Percentiles rank a stretch among this genome's conserved stretches.
These are phyloP conservation scores for Acaromyces ingoldii DNA, from an alignment of 1,284 basidiomycete species.

Conservation along the genomic window DNA sequence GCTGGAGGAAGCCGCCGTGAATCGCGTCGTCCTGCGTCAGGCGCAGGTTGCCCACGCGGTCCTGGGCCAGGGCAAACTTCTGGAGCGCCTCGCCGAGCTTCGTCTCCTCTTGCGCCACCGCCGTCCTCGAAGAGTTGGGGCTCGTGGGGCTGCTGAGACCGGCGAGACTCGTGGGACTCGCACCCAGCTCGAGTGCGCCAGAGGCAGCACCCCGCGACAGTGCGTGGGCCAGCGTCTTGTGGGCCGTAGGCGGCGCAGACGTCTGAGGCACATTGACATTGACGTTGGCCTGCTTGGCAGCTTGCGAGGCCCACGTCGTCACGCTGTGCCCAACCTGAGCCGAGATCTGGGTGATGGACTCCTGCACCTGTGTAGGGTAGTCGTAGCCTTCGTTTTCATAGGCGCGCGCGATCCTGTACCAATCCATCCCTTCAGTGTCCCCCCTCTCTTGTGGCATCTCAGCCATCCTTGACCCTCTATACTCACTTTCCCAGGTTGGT, in stretches of 20 bases:
- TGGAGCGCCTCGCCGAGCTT: constrained; percentile 65
- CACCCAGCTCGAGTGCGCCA: constrained; percentile 61
- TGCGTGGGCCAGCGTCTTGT: constrained; percentile 91
- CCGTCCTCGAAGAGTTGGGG: constrained; percentile 7
- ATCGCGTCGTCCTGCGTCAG: constrained; percentile 76
- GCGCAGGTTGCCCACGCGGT: constrained; percentile 79
- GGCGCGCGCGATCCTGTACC: constrained; percentile 12
- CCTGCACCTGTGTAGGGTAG: constrained; percentile 54
- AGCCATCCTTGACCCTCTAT: constrained; percentile 4
- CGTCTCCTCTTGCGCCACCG: constrained; percentile 22
- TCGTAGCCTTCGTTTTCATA: constrained; percentile 49
- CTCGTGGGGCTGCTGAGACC: constrained; percentile 27
- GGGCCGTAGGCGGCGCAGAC: constrained; percentile 51
- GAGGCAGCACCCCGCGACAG: constrained; percentile 73
- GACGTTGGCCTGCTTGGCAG: constrained; percentile 60
- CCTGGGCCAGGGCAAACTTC: constrained; percentile 75
- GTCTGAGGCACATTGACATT: constrained; percentile 59
- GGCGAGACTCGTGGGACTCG: constrained; percentile 32
- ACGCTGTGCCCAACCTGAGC: constrained; percentile 65
- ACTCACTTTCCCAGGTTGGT: constrained; percentile 66
- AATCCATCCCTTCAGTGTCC: neutral
- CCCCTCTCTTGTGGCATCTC: neutral
- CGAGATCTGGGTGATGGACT: constrained; percentile 56
- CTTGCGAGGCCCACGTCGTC: constrained; percentile 83
- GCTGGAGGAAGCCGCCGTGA: constrained; percentile 69